Evolutionary conservation across 2,329 filamentous ascomycete genomes (phyloP).

Genomic region (Ophiostoma angusticollis): DNA sequence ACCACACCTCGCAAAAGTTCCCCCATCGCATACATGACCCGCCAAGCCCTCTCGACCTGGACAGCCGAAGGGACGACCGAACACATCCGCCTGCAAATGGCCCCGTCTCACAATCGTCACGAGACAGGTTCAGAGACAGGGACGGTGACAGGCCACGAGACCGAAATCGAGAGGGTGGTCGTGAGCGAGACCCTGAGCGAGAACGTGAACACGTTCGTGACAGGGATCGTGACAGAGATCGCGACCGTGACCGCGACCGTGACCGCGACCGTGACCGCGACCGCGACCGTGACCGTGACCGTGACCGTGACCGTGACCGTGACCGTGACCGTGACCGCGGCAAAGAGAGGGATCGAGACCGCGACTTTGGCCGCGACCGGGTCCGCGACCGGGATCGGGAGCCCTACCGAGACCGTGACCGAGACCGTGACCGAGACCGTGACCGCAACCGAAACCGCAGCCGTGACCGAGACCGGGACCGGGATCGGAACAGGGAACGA

Average conservation of each 20-base stretch:
- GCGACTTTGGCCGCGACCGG: neutral
- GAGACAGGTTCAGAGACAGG: slow-evolving; percentile 6
- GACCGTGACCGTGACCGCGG: neutral
- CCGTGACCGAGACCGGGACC: neutral
- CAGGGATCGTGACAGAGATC: neutral
- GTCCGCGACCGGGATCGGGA: slow-evolving; percentile 1
- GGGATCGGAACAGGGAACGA: neutral
- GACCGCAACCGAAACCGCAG: slow-evolving; percentile 4
- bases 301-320: neutral
- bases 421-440: neutral
- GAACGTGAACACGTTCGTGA: slow-evolving; percentile 1
- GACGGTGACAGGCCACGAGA: neutral
- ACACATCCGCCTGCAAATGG: slow-evolving; percentile 4
- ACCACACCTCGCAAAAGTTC: slow-evolving; percentile 1
- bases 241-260: neutral
- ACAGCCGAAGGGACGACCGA: slow-evolving; percentile 9
- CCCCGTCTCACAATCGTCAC: neutral
- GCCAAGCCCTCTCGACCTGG: slow-evolving; percentile 11
- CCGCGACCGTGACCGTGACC: neutral
- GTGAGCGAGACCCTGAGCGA: neutral
- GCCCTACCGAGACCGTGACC: slow-evolving; percentile 2
- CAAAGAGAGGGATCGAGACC: neutral
- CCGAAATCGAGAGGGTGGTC: neutral
- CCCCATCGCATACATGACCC: slow-evolving; percentile 9
- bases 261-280: neutral